Evolutionary conservation across 1,284 basidiomycete species (phyloP), one percentile per base, ranked within the genome.

Genomic region (Ganoderma meredithae): DNA sequence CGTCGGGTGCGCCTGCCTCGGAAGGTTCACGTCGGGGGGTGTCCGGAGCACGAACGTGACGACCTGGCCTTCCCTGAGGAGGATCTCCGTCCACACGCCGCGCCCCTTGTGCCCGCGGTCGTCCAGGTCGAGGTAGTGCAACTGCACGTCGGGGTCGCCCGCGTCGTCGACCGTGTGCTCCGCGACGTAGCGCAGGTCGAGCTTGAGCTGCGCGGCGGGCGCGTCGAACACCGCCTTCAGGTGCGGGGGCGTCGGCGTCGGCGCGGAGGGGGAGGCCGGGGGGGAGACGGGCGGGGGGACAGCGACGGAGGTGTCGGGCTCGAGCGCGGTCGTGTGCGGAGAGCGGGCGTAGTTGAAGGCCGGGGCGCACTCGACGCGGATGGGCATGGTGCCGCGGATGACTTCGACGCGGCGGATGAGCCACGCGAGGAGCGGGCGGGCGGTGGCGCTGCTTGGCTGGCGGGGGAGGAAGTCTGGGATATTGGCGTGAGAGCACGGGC

Each of bases 271-370:
- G 25, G 69, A 19, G 13, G 39, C 10, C 10, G 15, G 13, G 13
- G 41, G 7, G 9, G 73, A 64, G 61, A 65, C 49, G 40, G 67
- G 56, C 49, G 67, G 8, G 33, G 75, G 68, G 70, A 75, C 67
- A 49, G 71, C 68, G 70, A 75, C 68, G 53, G 71, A 73, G 62
- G 65, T 65, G 69, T 75, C 43, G 12, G 80, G 74, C 44, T 87
- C 72, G 69, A 93, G 79, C 40, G 84, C 79, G 0, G 92, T 90
- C 3, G 83, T 86, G 79, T 98, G 96, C 3, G 83, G 68, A 65
- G 90, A 86, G 15, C 91, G 86, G 1, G 95, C 95, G 75, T 98
- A 98, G 80, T 97, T 92, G 87, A 98, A 98, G 0, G 95, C 96
- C 0, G 96, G 96, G 0, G 95, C 95, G 75, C 94, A 96, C 81